Percentiles rank a stretch among this genome's conserved stretches.
Conservation (phyloP, 768 basidiomycete genomes). For the Psilocybe tampanensis region DNA sequence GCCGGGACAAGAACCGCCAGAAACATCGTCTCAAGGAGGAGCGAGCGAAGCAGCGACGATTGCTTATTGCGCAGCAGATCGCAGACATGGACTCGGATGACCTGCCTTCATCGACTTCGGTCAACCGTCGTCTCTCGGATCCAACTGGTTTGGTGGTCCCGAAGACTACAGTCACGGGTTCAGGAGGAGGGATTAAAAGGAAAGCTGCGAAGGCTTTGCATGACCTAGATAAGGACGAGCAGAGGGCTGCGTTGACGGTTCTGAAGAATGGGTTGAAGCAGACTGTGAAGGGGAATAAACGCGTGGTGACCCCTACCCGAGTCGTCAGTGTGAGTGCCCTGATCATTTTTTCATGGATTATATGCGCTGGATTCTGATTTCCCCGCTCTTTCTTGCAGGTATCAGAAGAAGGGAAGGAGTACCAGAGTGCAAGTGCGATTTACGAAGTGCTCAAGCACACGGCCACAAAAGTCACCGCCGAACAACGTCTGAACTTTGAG, state of each 20-base stretch:
- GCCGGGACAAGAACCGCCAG: not conserved
- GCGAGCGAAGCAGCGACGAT: not conserved
- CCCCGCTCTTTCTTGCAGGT: not conserved
- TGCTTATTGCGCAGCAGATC: no score
- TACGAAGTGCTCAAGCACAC: constrained; percentile 24
- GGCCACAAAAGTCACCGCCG: not conserved
- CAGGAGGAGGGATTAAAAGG: constrained; percentile 5
- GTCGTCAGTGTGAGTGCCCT: not conserved
- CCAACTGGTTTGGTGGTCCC: no score
- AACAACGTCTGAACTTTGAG: constrained; percentile 8
- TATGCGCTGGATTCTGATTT: not conserved
- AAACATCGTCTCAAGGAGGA: not conserved
- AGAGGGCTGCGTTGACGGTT: constrained; percentile 12
- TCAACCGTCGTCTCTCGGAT: no score
- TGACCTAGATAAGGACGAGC: constrained; percentile 22
- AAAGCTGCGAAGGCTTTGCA: constrained; percentile 12
- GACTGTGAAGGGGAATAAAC: constrained; percentile 5
- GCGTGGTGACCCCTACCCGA: not conserved
- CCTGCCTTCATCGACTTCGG: no score
- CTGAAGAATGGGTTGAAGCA: constrained; percentile 24
- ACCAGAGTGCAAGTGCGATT: constrained; percentile 30
- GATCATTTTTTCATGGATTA: not conserved
- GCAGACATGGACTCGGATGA: no score
- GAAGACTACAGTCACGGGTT: not conserved
- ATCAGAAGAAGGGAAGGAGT: constrained; percentile 20